Evolutionary conservation across 2,329 filamentous ascomycete species (phyloP).

Genomic region (Dothidotthia symphoricarpi): DNA sequence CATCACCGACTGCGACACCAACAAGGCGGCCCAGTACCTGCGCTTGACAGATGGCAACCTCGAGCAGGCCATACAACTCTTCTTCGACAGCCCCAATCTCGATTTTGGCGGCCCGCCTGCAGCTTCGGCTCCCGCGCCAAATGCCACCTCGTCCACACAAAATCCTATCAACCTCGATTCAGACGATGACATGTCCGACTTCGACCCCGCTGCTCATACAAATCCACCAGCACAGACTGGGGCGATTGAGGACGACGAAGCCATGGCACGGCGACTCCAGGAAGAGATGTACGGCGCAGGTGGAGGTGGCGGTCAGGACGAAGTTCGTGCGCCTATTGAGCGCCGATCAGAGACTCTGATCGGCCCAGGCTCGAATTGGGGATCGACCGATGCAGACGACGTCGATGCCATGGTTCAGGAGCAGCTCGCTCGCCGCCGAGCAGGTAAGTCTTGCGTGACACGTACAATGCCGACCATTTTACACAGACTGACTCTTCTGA

Average conservation of each 20-base stretch:
- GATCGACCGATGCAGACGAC: slow-evolving; percentile 46
- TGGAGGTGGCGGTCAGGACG: slow-evolving; percentile 47
- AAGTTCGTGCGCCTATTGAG: slow-evolving; percentile 86
- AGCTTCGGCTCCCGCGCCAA: slow-evolving; percentile 36
- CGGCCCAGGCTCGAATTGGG: slow-evolving; percentile 63
- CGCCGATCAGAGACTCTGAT: slow-evolving; percentile 89
- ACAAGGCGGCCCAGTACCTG: slow-evolving; percentile 78
- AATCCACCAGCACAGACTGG: slow-evolving; percentile 21
- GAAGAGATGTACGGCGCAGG: slow-evolving; percentile 77
- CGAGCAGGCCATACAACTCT: slow-evolving; percentile 83
- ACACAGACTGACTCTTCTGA: slow-evolving; percentile 36
- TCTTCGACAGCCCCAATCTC: slow-evolving; percentile 82
- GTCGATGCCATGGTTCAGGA: slow-evolving; percentile 63
- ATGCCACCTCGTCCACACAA: slow-evolving; percentile 42
- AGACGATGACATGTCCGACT: slow-evolving; percentile 65
- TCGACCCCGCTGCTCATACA: slow-evolving; percentile 40
- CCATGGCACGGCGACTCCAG: slow-evolving; percentile 86
- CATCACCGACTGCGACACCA: slow-evolving; percentile 73
- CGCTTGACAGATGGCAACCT: slow-evolving; percentile 80
- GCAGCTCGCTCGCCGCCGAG: slow-evolving; percentile 56
- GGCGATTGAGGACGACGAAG: slow-evolving; percentile 79
- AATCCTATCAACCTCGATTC: slow-evolving; percentile 72
- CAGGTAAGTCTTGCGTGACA: slow-evolving; percentile 23
- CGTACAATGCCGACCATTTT: slow-evolving; percentile 9
- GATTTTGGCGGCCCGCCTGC: slow-evolving; percentile 47